A percentile compares a stretch with the other conserved stretches of the same genome.
Evolutionary conservation across 192 early-diverging fungal genomes (phyloP).

Genomic region (Bifiguratus adelaidae): DNA sequence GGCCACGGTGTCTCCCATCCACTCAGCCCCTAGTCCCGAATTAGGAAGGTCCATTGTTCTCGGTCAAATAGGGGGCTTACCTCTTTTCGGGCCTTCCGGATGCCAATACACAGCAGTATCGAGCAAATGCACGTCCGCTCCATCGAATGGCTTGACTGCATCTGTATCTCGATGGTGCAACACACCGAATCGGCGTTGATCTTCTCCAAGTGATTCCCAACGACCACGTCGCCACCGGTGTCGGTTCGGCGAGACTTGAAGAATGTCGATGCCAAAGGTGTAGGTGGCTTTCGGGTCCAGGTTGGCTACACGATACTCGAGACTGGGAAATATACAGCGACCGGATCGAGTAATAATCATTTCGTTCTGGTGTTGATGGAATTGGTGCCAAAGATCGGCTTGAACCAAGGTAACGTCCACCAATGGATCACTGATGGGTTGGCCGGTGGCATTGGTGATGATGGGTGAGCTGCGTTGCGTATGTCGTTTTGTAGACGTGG

Average conservation of each 20-base stretch:
- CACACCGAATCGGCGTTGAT: neutral
- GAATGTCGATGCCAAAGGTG: conserved; percentile 28
- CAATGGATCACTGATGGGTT: no score
- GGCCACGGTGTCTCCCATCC: conserved; percentile 25
- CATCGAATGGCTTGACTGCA: neutral
- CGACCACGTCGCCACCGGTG: conserved; percentile 21
- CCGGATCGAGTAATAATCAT: conserved; percentile 55
- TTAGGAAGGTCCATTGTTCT: neutral
- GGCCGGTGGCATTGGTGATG: no score
- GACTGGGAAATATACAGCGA: conserved; percentile 41
- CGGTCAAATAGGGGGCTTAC: no score
- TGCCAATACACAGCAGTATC: conserved; percentile 7
- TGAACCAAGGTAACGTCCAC: no score
- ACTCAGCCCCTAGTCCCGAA: conserved; percentile 11
- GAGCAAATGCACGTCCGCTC: no score
- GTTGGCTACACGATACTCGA: conserved; percentile 20
- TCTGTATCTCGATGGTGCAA: neutral
- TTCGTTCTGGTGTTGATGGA: conserved; percentile 27
- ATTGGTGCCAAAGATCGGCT: conserved; percentile 24
- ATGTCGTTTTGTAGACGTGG: no score
- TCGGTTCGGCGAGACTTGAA: conserved; percentile 13
- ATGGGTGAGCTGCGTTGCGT: no score
- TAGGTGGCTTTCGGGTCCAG: conserved; percentile 29
- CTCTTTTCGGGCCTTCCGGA: conserved; percentile 13
- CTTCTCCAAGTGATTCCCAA: conserved; percentile 15